Percentiles rank a stretch among this genome's conserved stretches.
phyloP scores from a whole-genome alignment of 2,329 filamentous ascomycete genomes.

The Clonostachys byssicola region DNA sequence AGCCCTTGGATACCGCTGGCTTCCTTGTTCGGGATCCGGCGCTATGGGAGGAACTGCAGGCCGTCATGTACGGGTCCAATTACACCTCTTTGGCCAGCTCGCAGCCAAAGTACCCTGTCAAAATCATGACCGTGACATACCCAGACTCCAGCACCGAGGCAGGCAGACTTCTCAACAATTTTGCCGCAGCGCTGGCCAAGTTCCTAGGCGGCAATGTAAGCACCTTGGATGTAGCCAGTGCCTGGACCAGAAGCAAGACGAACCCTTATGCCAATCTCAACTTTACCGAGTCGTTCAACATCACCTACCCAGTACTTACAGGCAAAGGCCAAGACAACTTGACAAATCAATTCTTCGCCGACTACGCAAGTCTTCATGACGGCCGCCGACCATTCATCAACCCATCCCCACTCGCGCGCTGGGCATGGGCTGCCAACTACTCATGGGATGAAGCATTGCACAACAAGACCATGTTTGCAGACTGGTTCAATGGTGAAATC shows the following conservation, averaged over 20 bases:
- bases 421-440: conserved; percentile 26
- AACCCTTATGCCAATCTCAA: conserved; percentile 5
- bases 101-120: conserved; percentile 19
- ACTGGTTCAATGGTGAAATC: conserved; percentile 40
- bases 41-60: conserved; percentile 23
- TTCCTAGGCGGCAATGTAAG: conserved; percentile 5
- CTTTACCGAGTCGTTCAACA: conserved; percentile 17
- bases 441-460: conserved; percentile 30
- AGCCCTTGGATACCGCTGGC: conserved; percentile 36
- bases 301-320: conserved; percentile 28
- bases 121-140: background rate
- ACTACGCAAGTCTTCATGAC: conserved; percentile 27
- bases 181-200: conserved; percentile 15
- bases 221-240: conserved; percentile 10
- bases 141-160: background rate
- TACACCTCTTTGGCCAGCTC: conserved; percentile 19
- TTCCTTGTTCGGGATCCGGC: conserved; percentile 30
- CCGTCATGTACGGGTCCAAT: conserved; percentile 23
- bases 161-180: conserved; percentile 17
- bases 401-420: conserved; percentile 24
- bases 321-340: conserved; percentile 27
- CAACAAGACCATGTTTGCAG: conserved; percentile 44
- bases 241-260: conserved; percentile 17
- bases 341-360: conserved; percentile 28
- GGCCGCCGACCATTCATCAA: conserved; percentile 28